Base-by-base conservation (phyloP, 305 asterid species). In the Solanum chacoense region DNA sequence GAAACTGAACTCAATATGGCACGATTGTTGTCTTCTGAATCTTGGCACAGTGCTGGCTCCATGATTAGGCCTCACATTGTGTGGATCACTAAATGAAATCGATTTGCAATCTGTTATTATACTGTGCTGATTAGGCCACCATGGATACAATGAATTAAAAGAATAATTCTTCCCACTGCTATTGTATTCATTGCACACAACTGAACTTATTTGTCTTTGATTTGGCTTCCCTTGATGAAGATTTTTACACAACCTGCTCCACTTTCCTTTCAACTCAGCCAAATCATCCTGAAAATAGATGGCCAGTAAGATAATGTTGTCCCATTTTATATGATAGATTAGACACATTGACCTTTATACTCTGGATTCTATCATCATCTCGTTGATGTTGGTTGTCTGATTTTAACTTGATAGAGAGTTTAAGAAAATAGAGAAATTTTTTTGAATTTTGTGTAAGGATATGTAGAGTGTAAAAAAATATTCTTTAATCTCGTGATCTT, bases 1-100 rank as follows among this genome's bases (percentile, higher is more conserved):
- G 91, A 94, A 95, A 89, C 93, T 93, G 93, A 95, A 96, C 85
- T 96, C 98, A 9, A 94, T 94, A 50, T 95, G 97, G 94, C 98
- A 96, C 6, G 98, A 93, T 29, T 95, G 94, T 91, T 94, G 98
- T 87, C 96, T 92, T 87, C 97, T 90, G 94, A 96, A 96, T 31
- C 96, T 92, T 35, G 99, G 97, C 85, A 93, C 90, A 36, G 94
- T 63, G 81, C 91, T 89, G 26, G 91, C 77, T 13, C 85, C 90
- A 14, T 88, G 95, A 65, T 88, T 88, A 72, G 88, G 85, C 89
- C 86, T 89, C 87, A 74, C 24, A 26, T 5, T 80, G 14, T 71
- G 28, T 72, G 94, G 91, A 85, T 89, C 88, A 55, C 90, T 90
- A 42, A 93, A 94, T 2, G 96, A 94, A 42, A 95, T 90, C 2